Percentiles rank a stretch among this genome's conserved stretches.
These are phyloP conservation scores for Yarrowia yakushimensis DNA, from an alignment of 805 yeast species.

Conservation along the genomic window DNA sequence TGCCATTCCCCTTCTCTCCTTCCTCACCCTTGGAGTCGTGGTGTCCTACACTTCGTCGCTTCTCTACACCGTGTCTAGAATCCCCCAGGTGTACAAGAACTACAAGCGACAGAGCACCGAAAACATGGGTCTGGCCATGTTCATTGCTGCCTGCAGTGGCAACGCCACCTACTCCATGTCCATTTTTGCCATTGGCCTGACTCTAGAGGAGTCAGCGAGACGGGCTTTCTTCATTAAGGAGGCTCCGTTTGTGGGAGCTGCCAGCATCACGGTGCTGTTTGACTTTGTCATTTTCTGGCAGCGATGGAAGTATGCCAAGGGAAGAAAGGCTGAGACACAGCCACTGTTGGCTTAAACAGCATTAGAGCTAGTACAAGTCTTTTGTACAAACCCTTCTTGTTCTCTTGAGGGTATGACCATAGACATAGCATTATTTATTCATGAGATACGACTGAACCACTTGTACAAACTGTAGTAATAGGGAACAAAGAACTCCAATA, in stretches of 20 bases:
- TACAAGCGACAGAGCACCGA: constrained; percentile 75
- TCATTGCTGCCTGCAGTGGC: constrained; percentile 73
- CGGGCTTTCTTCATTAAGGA: constrained; percentile 59
- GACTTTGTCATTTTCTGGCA: constrained; percentile 52
- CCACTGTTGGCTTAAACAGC: not conserved
- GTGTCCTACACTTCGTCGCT: constrained; percentile 78
- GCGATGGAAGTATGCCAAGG: constrained; percentile 30
- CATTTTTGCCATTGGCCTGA: constrained; percentile 57
- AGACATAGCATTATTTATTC: constrained; percentile 20
- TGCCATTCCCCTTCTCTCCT: not conserved
- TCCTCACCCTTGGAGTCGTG: constrained; percentile 41
- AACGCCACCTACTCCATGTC: constrained; percentile 74
- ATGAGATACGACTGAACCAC: not conserved
- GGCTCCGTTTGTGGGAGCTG: constrained; percentile 78
- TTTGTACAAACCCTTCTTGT: not conserved
- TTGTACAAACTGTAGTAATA: too few relatives aligned
- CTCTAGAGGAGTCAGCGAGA: constrained; percentile 43
- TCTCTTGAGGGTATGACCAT: not conserved
- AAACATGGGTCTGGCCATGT: constrained; percentile 78
- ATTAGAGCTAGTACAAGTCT: not conserved
- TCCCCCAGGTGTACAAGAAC: constrained; percentile 82
- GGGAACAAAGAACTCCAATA: too few relatives aligned
- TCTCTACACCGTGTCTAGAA: constrained; percentile 70
- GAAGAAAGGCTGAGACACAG: constrained; percentile 3
- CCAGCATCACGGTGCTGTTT: constrained; percentile 78